Percentiles rank a stretch among this genome's conserved stretches.
phyloP scores from a whole-genome alignment of 2,329 filamentous ascomycete species.

The Fusarium mexicanum region DNA sequence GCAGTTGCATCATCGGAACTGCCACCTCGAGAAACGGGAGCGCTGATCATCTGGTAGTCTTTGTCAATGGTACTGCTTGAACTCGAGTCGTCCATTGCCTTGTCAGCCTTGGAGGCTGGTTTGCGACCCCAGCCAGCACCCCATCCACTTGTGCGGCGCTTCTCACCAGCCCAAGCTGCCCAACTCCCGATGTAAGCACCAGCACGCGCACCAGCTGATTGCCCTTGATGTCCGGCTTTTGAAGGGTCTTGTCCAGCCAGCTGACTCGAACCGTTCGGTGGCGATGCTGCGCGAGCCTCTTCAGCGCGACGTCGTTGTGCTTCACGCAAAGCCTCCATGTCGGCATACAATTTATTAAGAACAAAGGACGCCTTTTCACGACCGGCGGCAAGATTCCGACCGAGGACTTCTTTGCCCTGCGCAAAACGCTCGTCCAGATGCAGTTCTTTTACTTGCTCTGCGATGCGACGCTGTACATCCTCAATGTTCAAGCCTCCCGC shows the following conservation, averaged over 20 bases:
- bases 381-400: constrained; percentile 88
- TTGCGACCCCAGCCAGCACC: constrained; percentile 54
- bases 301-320: constrained; percentile 55
- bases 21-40: constrained; percentile 42
- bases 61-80: constrained; percentile 52
- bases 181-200: constrained; percentile 74
- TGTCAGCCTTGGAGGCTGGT: constrained; percentile 46
- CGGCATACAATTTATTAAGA: constrained; percentile 88
- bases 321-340: constrained; percentile 75
- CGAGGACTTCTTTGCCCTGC: constrained; percentile 83
- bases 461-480: constrained; percentile 88
- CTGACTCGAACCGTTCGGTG: constrained; percentile 7
- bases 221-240: constrained; percentile 58
- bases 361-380: constrained; percentile 87
- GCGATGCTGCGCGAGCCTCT: constrained; percentile 45
- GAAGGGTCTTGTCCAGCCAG: constrained; percentile 41
- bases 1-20: constrained; percentile 44
- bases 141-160: constrained; percentile 68
- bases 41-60: constrained; percentile 50
- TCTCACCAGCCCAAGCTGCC: constrained; percentile 78
- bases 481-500: constrained; percentile 93
- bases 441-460: constrained; percentile 91
- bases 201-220: constrained; percentile 64
- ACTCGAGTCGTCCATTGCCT: constrained; percentile 45
- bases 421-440: constrained; percentile 92